A percentile compares a stretch with the other conserved stretches of the same genome.
phyloP scores from a whole-genome alignment of 768 basidiomycete genomes.

The Pholiota conissans region DNA sequence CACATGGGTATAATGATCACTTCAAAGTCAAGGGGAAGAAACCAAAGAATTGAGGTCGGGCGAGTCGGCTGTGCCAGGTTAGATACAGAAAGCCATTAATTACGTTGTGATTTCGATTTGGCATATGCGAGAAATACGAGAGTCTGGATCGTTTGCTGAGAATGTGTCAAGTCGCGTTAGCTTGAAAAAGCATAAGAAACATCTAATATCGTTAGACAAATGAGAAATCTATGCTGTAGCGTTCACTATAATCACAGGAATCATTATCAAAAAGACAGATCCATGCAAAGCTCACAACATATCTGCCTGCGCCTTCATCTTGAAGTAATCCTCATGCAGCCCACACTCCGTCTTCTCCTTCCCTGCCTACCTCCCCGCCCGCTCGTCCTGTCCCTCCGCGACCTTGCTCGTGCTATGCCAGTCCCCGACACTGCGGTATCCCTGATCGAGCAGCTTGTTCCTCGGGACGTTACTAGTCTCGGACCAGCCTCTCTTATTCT shows the following conservation, averaged over 20 bases:
- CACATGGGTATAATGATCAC: background rate
- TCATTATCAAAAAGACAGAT: background rate
- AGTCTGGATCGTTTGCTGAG: too few species aligned
- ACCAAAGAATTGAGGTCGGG: background rate
- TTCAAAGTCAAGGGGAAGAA: too few species aligned
- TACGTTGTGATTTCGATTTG: too few species aligned
- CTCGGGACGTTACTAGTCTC: constrained; percentile 87
- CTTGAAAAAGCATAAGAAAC: too few species aligned
- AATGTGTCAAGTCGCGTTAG: too few species aligned
- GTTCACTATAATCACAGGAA: background rate
- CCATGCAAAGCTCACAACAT: background rate
- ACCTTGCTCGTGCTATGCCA: constrained; percentile 91
- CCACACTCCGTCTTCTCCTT: constrained; percentile 95
- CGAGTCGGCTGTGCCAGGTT: too few species aligned
- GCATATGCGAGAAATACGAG: too few species aligned
- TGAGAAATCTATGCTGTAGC: background rate
- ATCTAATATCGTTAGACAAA: too few species aligned
- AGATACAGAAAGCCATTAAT: too few species aligned
- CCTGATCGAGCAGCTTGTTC: constrained; percentile 85
- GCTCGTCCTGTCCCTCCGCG: constrained; percentile 76
- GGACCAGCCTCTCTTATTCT: too few species aligned
- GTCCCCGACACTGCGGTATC: constrained; percentile 95
- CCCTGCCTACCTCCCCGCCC: constrained; percentile 91
- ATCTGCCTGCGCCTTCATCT: constrained; percentile 58
- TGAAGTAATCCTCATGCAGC: constrained; percentile 88